Evolutionary conservation across 1,284 basidiomycete genomes (phyloP).

Genomic region (Ceratobasidium theobromae): DNA sequence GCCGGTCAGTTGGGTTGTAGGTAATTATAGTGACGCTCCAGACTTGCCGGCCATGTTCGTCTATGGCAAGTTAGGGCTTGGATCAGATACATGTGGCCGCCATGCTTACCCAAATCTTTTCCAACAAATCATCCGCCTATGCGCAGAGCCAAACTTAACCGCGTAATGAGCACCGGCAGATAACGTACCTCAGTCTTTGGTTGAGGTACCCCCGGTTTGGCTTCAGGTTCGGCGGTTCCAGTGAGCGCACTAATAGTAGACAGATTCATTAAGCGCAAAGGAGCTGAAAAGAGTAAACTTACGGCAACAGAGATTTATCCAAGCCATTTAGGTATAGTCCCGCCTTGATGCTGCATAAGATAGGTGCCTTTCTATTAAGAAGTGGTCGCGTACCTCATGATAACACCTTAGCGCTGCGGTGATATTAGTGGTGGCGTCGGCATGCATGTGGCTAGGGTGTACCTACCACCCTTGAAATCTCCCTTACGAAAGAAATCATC

Average conservation of each 20-base stretch:
- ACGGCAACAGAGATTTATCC: conserved; percentile 57
- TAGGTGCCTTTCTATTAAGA: neutral
- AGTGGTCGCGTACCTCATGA: conserved; percentile 55
- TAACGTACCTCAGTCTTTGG: conserved; percentile 45
- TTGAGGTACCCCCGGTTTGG: conserved; percentile 32
- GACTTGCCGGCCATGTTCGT: conserved; percentile 67
- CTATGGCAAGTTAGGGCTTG: conserved; percentile 45
- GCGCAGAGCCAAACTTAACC: neutral
- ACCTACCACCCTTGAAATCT: conserved; percentile 61
- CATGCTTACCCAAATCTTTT: conserved; percentile 54
- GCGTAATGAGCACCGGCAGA: neutral
- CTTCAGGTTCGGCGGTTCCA: neutral
- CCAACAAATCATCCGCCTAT: conserved; percentile 69
- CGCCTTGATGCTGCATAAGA: conserved; percentile 47
- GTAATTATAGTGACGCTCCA: neutral
- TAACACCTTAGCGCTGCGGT: conserved; percentile 54
- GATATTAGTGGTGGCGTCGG: conserved; percentile 25
- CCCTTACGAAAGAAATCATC: conserved; percentile 73
- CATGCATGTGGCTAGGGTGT: conserved; percentile 7
- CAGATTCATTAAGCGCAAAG: neutral
- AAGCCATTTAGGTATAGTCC: conserved; percentile 68
- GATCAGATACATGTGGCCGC: neutral
- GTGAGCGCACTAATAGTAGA: conserved; percentile 7
- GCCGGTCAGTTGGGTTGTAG: neutral
- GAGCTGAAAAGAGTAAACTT: neutral